phyloP scores from a whole-genome alignment of 495 filamentous ascomycete species.

The Monascus purpureus region DNA sequence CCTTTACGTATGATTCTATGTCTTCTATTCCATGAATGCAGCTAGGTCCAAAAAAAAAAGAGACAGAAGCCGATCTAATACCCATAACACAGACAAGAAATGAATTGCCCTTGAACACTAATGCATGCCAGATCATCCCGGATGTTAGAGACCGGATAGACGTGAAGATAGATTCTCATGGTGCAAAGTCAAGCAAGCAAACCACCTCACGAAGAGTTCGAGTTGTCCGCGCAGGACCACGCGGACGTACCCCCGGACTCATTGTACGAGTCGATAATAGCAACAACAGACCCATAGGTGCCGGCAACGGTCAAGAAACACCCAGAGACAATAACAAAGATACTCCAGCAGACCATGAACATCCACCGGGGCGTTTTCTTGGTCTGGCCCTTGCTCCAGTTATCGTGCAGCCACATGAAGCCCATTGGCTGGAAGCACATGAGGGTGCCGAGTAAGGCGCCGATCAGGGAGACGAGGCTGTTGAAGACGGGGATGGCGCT shows the following conservation, averaged over 20 bases:
- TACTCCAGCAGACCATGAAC: conserved; percentile 15
- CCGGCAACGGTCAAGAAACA: conserved; percentile 39
- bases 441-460: conserved; percentile 39
- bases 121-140: too few species aligned
- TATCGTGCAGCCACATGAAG: conserved; percentile 33
- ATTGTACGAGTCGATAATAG: conserved; percentile 36
- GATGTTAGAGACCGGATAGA: too few species aligned
- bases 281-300: conserved; percentile 41
- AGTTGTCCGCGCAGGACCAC: conserved; percentile 25
- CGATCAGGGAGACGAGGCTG: conserved; percentile 44
- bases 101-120: too few species aligned
- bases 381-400: conserved; percentile 29
- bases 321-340: conserved; percentile 19
- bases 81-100: too few species aligned
- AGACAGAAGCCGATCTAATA: too few species aligned
- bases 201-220: conserved; percentile 1
- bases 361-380: conserved; percentile 12
- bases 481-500: conserved; percentile 58
- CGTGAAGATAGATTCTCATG: too few species aligned
- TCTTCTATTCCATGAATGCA: too few species aligned
- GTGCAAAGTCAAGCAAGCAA: neutral
- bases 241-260: conserved; percentile 11
- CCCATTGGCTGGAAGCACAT: conserved; percentile 33
- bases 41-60: too few species aligned
- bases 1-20: too few species aligned